Evolutionary conservation across 23 red algal species (phyloP).

Genomic region (Gracilariopsis chorda): DNA sequence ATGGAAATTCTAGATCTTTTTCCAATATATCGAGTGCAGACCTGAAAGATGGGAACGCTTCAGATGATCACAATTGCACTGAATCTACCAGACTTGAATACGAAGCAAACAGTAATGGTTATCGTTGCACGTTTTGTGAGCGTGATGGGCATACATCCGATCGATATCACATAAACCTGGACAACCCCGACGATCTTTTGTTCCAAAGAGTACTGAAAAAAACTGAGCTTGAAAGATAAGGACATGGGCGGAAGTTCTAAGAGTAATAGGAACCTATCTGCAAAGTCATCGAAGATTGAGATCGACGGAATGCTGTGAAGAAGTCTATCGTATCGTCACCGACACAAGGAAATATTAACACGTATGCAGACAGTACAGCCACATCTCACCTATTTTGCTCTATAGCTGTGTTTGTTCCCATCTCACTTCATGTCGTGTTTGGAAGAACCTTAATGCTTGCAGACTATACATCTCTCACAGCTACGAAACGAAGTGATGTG

Average conservation of each 20-base stretch:
- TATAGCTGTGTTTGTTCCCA: not conserved
- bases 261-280: not conserved
- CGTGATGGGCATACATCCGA: no score
- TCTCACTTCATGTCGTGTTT: not conserved
- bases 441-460: not conserved
- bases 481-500: not conserved
- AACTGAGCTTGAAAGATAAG: not conserved
- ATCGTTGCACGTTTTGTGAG: no score
- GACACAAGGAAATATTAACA: not conserved
- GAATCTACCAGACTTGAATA: no score
- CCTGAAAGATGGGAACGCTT: no score
- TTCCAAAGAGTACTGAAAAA: not conserved
- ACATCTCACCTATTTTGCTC: not conserved
- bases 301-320: not conserved
- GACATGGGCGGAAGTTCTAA: not conserved
- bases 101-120: no score
- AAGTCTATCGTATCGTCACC: not conserved
- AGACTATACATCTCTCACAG: slow-evolving; percentile 6
- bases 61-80: no score
- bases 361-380: slow-evolving; percentile 11
- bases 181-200: no score
- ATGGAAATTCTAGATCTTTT: no score
- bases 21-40: no score
- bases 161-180: no score
- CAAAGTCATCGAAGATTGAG: not conserved